A percentile compares a stretch with the other conserved stretches of the same genome.
These are phyloP conservation scores for Tylopilus subfusipes DNA, from an alignment of 768 basidiomycete genomes.

Conservation along the genomic window DNA sequence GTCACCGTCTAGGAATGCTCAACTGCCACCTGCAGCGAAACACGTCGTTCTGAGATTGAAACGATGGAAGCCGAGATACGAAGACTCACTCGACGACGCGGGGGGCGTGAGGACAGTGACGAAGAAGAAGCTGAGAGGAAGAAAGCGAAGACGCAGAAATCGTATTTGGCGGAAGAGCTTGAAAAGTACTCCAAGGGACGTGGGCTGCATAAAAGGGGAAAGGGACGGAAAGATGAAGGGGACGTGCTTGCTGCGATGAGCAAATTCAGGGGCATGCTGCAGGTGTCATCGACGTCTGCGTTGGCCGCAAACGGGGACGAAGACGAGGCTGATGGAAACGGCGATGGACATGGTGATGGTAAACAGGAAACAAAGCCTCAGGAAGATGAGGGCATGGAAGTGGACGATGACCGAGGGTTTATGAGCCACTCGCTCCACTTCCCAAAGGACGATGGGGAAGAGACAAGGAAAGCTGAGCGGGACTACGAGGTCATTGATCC, in stretches of 20 bases:
- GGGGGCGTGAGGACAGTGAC: slow-evolving; percentile 58
- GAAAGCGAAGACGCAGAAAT: slow-evolving; percentile 59
- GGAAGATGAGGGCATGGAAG: slow-evolving; percentile 60
- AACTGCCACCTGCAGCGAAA: slow-evolving; percentile 38
- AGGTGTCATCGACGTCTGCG: slow-evolving; percentile 35
- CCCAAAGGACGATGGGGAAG: slow-evolving; percentile 76
- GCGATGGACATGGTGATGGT: slow-evolving; percentile 7
- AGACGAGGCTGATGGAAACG: slow-evolving; percentile 18
- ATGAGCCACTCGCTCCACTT: slow-evolving; percentile 69
- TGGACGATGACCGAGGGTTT: slow-evolving; percentile 76
- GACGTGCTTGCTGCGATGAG: slow-evolving; percentile 66
- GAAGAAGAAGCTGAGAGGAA: slow-evolving; percentile 50
- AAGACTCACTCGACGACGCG: slow-evolving; percentile 61
- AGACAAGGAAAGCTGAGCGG: slow-evolving; percentile 70
- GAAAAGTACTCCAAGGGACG: slow-evolving; percentile 72
- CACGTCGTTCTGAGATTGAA: slow-evolving; percentile 73
- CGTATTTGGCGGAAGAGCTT: slow-evolving; percentile 76
- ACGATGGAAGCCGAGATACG: slow-evolving; percentile 89
- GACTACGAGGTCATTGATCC: slow-evolving; percentile 93
- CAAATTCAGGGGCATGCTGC: slow-evolving; percentile 69
- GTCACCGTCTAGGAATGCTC: not conserved
- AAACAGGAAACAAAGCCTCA: slow-evolving; percentile 13
- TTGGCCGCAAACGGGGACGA: slow-evolving; percentile 25
- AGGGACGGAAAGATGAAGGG: slow-evolving; percentile 65
- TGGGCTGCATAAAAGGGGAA: slow-evolving; percentile 54